A percentile compares a stretch with the other conserved stretches of the same genome.
phyloP scores from a whole-genome alignment of 1,284 basidiomycete species.

The Microbotryum violaceum region DNA sequence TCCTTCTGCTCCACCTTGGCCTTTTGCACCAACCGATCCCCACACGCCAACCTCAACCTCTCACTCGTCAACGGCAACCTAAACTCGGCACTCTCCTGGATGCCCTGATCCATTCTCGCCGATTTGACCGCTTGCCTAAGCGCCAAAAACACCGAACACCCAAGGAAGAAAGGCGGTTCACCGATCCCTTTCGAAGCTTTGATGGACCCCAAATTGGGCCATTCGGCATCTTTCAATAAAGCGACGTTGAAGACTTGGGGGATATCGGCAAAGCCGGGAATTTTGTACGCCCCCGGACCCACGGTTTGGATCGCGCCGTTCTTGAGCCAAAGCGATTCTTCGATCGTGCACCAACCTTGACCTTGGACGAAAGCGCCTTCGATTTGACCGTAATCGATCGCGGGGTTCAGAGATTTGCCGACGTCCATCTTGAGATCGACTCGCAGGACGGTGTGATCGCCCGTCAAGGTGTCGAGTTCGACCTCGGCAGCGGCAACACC shows the following conservation, averaged over 20 bases:
- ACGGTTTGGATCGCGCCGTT: conserved; percentile 40
- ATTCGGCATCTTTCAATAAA: conserved; percentile 37
- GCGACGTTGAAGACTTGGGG: conserved; percentile 39
- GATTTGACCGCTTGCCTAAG: conserved; percentile 39
- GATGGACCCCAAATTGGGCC: conserved; percentile 37
- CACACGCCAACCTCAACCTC: conserved; percentile 38
- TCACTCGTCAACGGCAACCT: conserved; percentile 40
- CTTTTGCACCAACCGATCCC: conserved; percentile 34
- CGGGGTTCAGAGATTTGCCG: conserved; percentile 40
- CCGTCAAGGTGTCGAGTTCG: conserved; percentile 41
- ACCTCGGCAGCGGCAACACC: conserved; percentile 39
- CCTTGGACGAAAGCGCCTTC: conserved; percentile 26
- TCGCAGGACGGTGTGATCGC: conserved; percentile 37
- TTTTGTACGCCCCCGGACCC: conserved; percentile 40
- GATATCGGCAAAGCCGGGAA: conserved; percentile 40
- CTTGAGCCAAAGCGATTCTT: conserved; percentile 39
- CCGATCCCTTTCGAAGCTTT: conserved; percentile 24
- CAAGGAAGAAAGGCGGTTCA: conserved; percentile 42
- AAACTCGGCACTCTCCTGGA: conserved; percentile 33
- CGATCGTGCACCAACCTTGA: conserved; percentile 38
- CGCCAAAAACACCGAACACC: conserved; percentile 38
- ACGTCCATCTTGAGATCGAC: conserved; percentile 38
- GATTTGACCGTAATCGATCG: conserved; percentile 43
- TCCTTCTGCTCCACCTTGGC: conserved; percentile 35
- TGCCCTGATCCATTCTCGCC: conserved; percentile 35